Evolutionary conservation across 371 early-diverging fungal species (phyloP).

Genomic region (Caulochytrium protostelioides): DNA sequence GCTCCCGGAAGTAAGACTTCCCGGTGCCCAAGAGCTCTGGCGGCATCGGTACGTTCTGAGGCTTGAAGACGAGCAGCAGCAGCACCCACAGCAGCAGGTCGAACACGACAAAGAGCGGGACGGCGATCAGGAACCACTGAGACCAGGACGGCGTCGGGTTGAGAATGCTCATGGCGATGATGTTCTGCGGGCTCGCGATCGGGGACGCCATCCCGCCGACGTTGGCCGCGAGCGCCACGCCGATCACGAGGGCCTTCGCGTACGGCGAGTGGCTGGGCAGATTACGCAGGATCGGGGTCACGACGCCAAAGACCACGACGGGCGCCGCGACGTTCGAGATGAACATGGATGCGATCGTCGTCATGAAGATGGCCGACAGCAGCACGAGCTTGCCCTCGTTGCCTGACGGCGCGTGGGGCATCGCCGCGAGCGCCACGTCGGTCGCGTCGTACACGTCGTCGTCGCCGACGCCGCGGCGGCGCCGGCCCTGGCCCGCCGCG

Average conservation of each 20-base stretch:
- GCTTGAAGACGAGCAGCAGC: slow-evolving; percentile 44
- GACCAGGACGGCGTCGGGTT: slow-evolving; percentile 48
- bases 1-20: slow-evolving; percentile 1
- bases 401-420: too few species aligned
- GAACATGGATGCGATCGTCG: slow-evolving; percentile 89
- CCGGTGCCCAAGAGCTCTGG: slow-evolving; percentile 5
- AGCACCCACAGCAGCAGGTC: slow-evolving; percentile 58
- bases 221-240: slow-evolving; percentile 81
- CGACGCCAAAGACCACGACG: slow-evolving; percentile 17
- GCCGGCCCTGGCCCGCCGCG: too few species aligned
- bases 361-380: slow-evolving; percentile 80
- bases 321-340: slow-evolving; percentile 94
- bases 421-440: too few species aligned
- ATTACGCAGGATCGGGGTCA: slow-evolving; percentile 42
- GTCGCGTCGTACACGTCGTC: too few species aligned
- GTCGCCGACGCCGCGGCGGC: too few species aligned
- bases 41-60: slow-evolving; percentile 23
- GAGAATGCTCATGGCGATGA: slow-evolving; percentile 36
- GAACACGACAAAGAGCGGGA: slow-evolving; percentile 37
- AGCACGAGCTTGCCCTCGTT: slow-evolving; percentile 44
- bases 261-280: slow-evolving; percentile 46
- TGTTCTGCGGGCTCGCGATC: slow-evolving; percentile 87
- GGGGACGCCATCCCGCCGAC: slow-evolving; percentile 95
- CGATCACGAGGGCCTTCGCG: slow-evolving; percentile 64
- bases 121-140: slow-evolving; percentile 44